Conservation (phyloP, 2,329 filamentous ascomycete species). For the Zasmidium citrigriseum region DNA sequence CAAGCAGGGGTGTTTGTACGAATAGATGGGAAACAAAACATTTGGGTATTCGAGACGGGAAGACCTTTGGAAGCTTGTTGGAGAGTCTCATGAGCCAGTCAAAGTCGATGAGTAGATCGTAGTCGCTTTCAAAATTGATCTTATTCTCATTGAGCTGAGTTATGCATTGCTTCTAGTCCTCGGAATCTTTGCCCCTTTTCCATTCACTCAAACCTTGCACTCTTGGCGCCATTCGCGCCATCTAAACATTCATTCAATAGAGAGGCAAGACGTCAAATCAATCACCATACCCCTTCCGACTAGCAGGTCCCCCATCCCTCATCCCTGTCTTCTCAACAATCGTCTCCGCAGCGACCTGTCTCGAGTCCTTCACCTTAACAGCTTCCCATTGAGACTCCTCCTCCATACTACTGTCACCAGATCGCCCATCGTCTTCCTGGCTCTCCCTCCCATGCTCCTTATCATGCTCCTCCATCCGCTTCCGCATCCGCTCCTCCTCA, state of each 20-base stretch:
- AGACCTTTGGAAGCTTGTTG: no score
- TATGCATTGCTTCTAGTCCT: background rate
- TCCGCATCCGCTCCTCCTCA: conserved; percentile 51
- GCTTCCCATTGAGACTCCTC: conserved; percentile 37
- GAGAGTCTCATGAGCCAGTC: no score
- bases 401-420: conserved; percentile 33
- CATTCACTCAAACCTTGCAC: background rate
- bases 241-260: background rate
- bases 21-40: no score
- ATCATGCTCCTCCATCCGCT: conserved; percentile 39
- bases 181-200: background rate
- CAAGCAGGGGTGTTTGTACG: no score
- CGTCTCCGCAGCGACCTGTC: conserved; percentile 30
- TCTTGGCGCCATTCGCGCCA: background rate
- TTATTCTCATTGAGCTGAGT: conserved; percentile 3
- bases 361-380: conserved; percentile 30
- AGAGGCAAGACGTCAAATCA: background rate
- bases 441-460: conserved; percentile 17
- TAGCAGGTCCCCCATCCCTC: conserved; percentile 10
- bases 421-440: conserved; percentile 36
- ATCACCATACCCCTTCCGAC: conserved; percentile 16
- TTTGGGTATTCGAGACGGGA: no score
- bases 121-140: background rate
- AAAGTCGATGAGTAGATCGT: no score
- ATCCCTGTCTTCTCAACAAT: conserved; percentile 30